Base-by-base conservation (phyloP, 2,329 filamentous ascomycete genomes). In the Botrytis galanthina region DNA sequence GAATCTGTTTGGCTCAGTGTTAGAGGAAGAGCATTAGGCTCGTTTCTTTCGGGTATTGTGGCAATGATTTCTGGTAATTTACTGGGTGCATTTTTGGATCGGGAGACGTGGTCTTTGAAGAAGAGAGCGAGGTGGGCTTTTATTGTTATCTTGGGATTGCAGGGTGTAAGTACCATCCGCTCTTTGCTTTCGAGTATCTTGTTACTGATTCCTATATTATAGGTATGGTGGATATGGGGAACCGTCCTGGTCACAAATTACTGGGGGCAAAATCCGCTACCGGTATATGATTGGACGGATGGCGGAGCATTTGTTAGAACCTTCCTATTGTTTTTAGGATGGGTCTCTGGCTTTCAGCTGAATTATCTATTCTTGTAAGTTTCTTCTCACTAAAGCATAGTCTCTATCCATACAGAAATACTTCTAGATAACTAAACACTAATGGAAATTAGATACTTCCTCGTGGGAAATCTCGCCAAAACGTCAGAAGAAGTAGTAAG, bases 331-430 rank as follows among this genome's bases (percentile, higher is more conserved):
- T 93, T 91, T 80, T 78, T 94, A 9, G 88, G 94, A 77, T 85
- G 92, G 76, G 89, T 89, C 0, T 82, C 88, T 18, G 88, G 90
- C 0, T 93, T 93, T 77, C 91, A 93, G 81, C 76, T 93, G 12
- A 93, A 93, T 80, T 94, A 94, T 79, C 85, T 93, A 76, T 93
- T 90, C 80, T 81, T 93, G 84, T 90, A 78, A 81, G 86, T 82
- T 26, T 20, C 57, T 26, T 8, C 6, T 8, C 4, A 44, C 37
- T 14, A 32, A 3, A n/a, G 6, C 7, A 0, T 4, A 29, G 4
- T 12, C 26, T 51, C 3, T 14, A 67, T 18, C 4, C 32, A 20
- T 63, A 29, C 39, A 35, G 3, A 22, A 32, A 57, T 14, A 8
- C 3, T 29, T 8, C 9, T 26, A 26, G 4, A 42, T 26, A 44